Base-by-base conservation (phyloP, 1,139 yeast genomes). In the Suhomyces kunorum region DNA sequence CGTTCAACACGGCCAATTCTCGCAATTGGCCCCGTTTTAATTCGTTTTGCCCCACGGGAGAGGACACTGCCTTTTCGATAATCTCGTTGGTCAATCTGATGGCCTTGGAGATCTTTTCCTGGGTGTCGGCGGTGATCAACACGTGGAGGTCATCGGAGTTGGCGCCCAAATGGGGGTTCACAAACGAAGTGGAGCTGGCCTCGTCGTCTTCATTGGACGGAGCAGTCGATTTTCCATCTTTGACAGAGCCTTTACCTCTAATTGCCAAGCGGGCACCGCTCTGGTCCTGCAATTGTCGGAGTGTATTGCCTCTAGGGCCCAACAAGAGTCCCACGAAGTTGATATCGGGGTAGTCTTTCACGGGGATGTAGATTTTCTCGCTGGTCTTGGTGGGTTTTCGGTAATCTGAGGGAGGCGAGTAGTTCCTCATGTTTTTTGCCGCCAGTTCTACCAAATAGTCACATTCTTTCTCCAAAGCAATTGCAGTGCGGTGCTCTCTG, bases 241-340 rank as follows among this genome's bases (percentile, higher is more conserved):
- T 92, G 15, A 89, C 95, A 0, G 98, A 89, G 0, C 99, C 99
- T 53, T 85, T 82, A 27, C 98, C 98, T 53, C 98, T 71, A 28
- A 90, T 85, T 2, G 90, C 94, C 46, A 90, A 82, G 46, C 76
- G 77, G 16, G 97, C 96, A 1, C 95, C 95, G 36, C 94, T 82
- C 38, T 83, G 81, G 35, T 80, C 83, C 58, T 90, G 96, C 63
- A 94, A 67, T 52, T 81, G 80, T 46, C 87, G 78, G 52, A 90
- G 66, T 0, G 97, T 92, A 53, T 86, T 84, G 15, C 98, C 99
- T 70, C 99, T 82, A 23, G 99, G 98, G 0, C 99, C 99, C 41
- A 94, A 66, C 27, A 94, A 68, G 39, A 87, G 73, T 0, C 99
- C 99, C 40, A 92, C 87, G 56, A 90, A 90, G 64, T 94, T 94